Conservation (phyloP, 31 red algal genomes). For the Porphyra umbilicalis region DNA sequence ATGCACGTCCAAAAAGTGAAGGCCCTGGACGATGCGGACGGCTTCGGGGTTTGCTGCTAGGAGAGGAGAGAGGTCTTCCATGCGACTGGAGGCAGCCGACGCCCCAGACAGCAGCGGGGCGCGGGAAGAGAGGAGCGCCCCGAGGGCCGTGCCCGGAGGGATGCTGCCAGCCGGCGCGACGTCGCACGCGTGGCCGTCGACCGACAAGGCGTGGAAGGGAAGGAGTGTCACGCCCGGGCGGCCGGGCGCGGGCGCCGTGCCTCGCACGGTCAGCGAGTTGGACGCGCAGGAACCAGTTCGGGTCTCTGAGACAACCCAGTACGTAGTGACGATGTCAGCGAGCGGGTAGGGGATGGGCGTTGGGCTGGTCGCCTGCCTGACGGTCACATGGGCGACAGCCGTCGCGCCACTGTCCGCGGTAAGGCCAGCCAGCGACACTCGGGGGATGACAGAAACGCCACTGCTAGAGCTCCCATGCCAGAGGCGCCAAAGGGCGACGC, state of each 20-base stretch:
- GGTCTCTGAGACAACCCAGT: background rate
- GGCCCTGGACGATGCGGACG: background rate
- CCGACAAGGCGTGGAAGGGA: background rate
- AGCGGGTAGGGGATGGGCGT: background rate
- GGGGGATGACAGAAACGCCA: too few relatives aligned
- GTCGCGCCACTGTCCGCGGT: too few relatives aligned
- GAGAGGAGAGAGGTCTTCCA: background rate
- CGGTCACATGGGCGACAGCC: too few relatives aligned
- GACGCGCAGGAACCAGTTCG: background rate
- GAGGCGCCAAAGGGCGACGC: too few relatives aligned
- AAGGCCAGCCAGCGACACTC: too few relatives aligned
- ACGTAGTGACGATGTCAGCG: background rate
- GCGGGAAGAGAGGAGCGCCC: background rate
- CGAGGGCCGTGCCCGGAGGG: background rate
- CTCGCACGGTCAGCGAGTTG: background rate
- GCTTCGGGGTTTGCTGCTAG: background rate
- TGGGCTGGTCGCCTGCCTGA: too few relatives aligned
- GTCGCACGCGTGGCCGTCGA: background rate
- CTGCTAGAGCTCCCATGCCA: too few relatives aligned
- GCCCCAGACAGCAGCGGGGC: background rate
- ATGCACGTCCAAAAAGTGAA: background rate
- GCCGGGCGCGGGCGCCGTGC: background rate
- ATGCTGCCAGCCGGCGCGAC: background rate
- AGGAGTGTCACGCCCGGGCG: background rate
- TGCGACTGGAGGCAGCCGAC: background rate